Base-by-base conservation (phyloP, 2,329 filamentous ascomycete genomes). In the Metarhizium anisopliae region DNA sequence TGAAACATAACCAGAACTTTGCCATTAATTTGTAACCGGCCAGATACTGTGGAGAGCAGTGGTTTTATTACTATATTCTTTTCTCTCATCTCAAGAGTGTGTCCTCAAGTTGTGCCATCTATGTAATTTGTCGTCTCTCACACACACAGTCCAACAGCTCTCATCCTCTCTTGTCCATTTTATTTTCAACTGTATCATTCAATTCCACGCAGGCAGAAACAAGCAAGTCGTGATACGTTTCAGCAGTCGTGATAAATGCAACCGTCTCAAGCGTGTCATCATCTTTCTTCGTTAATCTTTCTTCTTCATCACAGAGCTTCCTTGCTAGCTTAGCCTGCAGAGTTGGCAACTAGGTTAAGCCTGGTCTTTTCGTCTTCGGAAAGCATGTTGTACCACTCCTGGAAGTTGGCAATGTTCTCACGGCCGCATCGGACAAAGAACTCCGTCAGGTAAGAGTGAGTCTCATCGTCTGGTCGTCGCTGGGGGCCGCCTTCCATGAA, bases 401-500 rank as follows among this genome's bases (percentile, higher is more conserved):
- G 74, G 69, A 84, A 84, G 56, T 74, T 75, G 53, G 77, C 77
- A 49, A 78, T 70, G 61, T 84, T 80, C 57, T 83, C 80, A n/a
- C 72, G 74, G 11, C 77, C 79, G 10, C 79, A 79, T 13, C 70
- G 67, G 51, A 85, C 69, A 73, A 96, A 96, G 74, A 95, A 96
- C 14, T 92, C 84, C 1, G 84, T 79, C 50, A 97, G 76, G 69
- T 90, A 96, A 4, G 81, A 82, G 68, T 95, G 90, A 7, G 92
- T 96, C 77, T 96, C 91, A 66, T 96, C 90, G 67, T 97, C 93
- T 38, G 86, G 82, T 65, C 87, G 83, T 54, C 91, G 83, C 63
- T 74, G 73, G 50, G 66, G 77, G 54, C 78, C 77, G 16, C 79
- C 78, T 49, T 85, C 85, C 29, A 83, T 81, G 64, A 82, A 90